Evolutionary conservation across 208 protist genomes (phyloP).

Genomic region (Trypanosoma cruzi): DNA sequence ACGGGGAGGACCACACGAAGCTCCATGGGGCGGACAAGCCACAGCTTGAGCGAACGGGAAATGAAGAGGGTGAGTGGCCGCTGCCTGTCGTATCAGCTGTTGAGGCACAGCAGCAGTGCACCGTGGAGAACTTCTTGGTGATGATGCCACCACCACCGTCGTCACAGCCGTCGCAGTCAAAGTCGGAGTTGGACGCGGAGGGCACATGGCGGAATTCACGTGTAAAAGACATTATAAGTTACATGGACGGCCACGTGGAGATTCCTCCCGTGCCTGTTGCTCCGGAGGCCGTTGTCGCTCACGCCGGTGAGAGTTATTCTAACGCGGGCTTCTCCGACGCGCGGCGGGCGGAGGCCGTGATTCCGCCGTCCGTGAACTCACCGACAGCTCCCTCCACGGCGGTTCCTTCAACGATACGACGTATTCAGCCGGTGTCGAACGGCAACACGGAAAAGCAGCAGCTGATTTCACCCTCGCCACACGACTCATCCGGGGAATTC

Average conservation of each 20-base stretch:
- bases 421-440: background rate
- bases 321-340: background rate
- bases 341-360: background rate
- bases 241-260: background rate
- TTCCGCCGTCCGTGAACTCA: background rate
- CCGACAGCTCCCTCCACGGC: background rate
- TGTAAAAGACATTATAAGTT: background rate
- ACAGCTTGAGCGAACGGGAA: constrained; percentile 4
- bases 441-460: background rate
- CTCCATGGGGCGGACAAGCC: background rate
- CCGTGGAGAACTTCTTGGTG: constrained; percentile 1
- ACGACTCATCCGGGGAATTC: too few species aligned
- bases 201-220: background rate
- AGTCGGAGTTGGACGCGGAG: background rate
- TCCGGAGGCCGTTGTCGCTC: background rate
- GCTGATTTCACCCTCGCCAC: background rate
- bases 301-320: background rate
- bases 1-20: constrained; percentile 3
- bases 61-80: background rate
- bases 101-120: background rate
- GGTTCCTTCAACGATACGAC: constrained; percentile 9
- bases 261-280: background rate
- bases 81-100: constrained; percentile 3
- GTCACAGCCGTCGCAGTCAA: background rate
- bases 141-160: constrained; percentile 12